Base-by-base conservation (phyloP, 164 flowering plant species). In the Vitis amurensis region DNA sequence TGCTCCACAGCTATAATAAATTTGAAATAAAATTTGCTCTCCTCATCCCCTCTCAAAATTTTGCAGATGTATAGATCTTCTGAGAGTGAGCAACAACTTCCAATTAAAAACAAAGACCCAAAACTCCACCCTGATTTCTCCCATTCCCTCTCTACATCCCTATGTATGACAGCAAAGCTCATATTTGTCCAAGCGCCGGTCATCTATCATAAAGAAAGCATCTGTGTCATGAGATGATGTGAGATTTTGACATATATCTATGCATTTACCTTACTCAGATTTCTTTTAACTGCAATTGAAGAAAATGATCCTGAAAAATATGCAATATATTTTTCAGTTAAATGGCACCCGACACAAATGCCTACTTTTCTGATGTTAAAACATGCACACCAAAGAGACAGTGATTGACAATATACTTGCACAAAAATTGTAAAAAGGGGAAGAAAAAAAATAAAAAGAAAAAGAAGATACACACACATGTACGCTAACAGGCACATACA, bases 141-240 rank as follows among this genome's bases (percentile, higher is more conserved):
- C 88, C 85, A 86, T 72, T 84, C 96, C 89, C 92, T 74, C 78
- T 84, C 86, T 86, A 91, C 83, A 88, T 77, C 92, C 97, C 95
- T 94, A 94, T 84, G 91, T 78, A 87, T 83, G 88, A 82, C 79
- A 81, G 87, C 94, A 90, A 89, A 86, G 99, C 96, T 90, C 98
- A 90, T 78, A 83, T 80, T 84, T 84, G 86, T 86, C 97, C 94
- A 88, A 89, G 99, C 94, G 85, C 91, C 89, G 83, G 87, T 78
- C 88, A 91, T 95, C 98, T 91, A 92, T 84, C 96, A 95, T 92
- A 84, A 83, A 93, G 81, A 90, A 92, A 90, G 93, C 86, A 86
- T 87, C 73, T 70, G 75, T 59, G 92, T 91, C 89, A 94, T 80
- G 82, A 86, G 74, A 83, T 73, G 81, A 78, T 73, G 84, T 73